Base-by-base conservation (phyloP, 1,284 basidiomycete species). In the Puccinia coronata region DNA sequence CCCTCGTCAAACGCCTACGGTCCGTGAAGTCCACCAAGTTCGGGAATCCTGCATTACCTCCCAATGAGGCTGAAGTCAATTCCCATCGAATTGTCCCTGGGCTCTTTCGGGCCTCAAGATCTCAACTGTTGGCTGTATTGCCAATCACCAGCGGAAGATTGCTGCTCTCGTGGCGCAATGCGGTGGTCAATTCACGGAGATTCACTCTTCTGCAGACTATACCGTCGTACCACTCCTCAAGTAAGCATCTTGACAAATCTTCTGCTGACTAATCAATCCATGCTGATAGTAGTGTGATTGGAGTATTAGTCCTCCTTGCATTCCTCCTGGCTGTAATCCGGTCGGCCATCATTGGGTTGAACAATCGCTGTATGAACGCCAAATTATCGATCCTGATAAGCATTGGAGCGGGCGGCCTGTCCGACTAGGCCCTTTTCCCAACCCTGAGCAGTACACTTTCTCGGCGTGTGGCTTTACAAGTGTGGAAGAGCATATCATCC, bases 331-430 rank as follows among this genome's bases (percentile, higher is more conserved):
- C 16, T 72, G 53, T 41, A 80, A 80, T 39, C 78, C 78, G n/a
- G 78, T 80, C 43, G 70, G 67, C 18, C 78, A 72, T 80, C 55
- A 59, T 72, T 80, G 78, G 78, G 70, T 80, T 28, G 78, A 80
- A 39, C 69, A 80, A 16, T 72, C 78, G 18, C 57, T 80, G 53
- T 72, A 63, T 63, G 70, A 57, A 53, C 41, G 69, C 14, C n/a
- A 73, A 41, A 57, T 80, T 51, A 57, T 73, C 14, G 55, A 80
- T 80, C 78, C 78, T 34, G 78, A 80, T 53, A n/a, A 73, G 16
- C 49, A 80, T 57, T 80, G 78, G 78, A 70, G 49, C 20, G 51
- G 53, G 16, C 67, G 78, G 41, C 69, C 78, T n/a, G 51, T 80
- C 20, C 67, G 70, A 20, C 20, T 73, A 14, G 23, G 65, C 11